phyloP scores from a whole-genome alignment of 768 basidiomycete genomes.

The Calocera cornea region DNA sequence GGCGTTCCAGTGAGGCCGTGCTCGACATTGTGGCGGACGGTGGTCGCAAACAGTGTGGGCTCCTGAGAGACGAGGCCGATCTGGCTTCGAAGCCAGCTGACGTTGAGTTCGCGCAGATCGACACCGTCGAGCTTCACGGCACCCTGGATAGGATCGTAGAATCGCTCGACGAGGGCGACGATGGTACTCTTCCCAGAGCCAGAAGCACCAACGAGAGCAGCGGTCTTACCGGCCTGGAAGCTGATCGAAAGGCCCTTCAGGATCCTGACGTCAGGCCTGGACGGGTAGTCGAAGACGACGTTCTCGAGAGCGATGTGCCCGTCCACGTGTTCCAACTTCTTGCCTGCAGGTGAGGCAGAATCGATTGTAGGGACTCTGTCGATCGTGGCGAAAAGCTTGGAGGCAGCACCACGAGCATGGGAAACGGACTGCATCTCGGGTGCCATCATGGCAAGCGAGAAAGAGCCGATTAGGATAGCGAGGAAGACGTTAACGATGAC shows the following conservation, averaged over 20 bases:
- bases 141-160: conserved; percentile 30
- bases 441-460: conserved; percentile 27
- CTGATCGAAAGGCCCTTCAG: conserved; percentile 23
- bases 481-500: conserved; percentile 31
- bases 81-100: conserved; percentile 24
- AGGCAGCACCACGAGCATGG: conserved; percentile 28
- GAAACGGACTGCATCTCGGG: conserved; percentile 28
- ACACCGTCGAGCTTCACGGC: conserved; percentile 28
- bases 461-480: conserved; percentile 25
- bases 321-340: conserved; percentile 23
- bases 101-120: conserved; percentile 30
- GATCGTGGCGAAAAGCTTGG: conserved; percentile 32
- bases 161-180: conserved; percentile 28
- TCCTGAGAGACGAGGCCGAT: conserved; percentile 30
- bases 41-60: conserved; percentile 31
- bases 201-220: conserved; percentile 32
- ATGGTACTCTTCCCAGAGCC: conserved; percentile 31
- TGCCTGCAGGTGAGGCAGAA: conserved; percentile 25
- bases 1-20: conserved; percentile 33
- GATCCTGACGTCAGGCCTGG: conserved; percentile 28
- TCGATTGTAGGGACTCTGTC: conserved; percentile 33
- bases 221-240: conserved; percentile 25
- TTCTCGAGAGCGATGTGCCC: conserved; percentile 28
- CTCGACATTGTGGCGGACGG: conserved; percentile 33
- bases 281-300: conserved; percentile 32